These are phyloP conservation scores for Diaporthe eres DNA, from an alignment of 2,329 filamentous ascomycete species.

Conservation along the genomic window DNA sequence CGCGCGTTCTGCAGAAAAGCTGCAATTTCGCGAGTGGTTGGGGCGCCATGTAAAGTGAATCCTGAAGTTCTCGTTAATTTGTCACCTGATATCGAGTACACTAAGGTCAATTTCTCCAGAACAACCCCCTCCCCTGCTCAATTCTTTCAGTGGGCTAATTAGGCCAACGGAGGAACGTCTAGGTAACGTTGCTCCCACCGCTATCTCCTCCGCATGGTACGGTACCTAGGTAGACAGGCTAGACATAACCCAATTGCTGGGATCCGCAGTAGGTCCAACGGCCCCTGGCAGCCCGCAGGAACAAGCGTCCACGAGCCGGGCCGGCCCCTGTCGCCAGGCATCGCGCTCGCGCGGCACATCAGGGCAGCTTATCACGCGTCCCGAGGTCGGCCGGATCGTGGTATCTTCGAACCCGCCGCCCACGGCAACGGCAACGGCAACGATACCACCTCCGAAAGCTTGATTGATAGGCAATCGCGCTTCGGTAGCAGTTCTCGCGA, in stretches of 20 bases:
- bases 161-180: background rate
- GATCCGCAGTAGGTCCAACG: background rate
- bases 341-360: slow-evolving; percentile 20
- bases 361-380: slow-evolving; percentile 37
- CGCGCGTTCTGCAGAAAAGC: background rate
- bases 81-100: background rate
- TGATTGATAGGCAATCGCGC: slow-evolving; percentile 6
- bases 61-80: background rate
- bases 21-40: too few species aligned
- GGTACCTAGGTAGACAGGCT: background rate
- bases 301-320: slow-evolving; percentile 17
- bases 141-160: background rate
- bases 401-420: slow-evolving; percentile 6
- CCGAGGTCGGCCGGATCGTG: slow-evolving; percentile 1
- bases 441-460: background rate
- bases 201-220: slow-evolving; percentile 14
- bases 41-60: background rate
- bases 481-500: slow-evolving; percentile 14
- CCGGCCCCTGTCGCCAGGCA: slow-evolving; percentile 23
- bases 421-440: slow-evolving; percentile 15
- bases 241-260: background rate
- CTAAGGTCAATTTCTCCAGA: background rate
- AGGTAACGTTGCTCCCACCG: slow-evolving; percentile 32
- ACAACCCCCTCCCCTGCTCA: background rate
- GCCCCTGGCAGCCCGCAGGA: slow-evolving; percentile 25